phyloP scores from a whole-genome alignment of 495 filamentous ascomycete species.

The Polyplosphaeria fusca region DNA sequence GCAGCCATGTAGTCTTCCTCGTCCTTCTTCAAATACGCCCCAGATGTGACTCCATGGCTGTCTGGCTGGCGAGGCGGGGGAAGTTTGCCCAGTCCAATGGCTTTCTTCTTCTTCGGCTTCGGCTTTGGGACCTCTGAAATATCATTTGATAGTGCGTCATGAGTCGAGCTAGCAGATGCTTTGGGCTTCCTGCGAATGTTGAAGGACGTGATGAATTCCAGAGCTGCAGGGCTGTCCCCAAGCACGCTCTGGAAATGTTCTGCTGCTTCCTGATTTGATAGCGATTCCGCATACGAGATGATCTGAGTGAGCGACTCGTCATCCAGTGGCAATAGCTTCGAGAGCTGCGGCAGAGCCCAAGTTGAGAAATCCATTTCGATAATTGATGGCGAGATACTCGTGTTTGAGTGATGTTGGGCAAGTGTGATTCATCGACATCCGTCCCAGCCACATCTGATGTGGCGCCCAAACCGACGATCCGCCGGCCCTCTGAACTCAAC shows the following conservation, averaged over 20 bases:
- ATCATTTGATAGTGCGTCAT: conserved; percentile 27
- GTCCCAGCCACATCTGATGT: neutral
- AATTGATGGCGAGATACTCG: neutral
- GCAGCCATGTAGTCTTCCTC: conserved; percentile 63
- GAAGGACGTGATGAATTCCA: conserved; percentile 92
- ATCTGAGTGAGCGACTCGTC: conserved; percentile 78
- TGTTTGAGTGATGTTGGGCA: neutral
- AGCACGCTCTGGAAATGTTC: conserved; percentile 85
- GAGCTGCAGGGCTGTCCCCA: conserved; percentile 75
- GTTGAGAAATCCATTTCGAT: conserved; percentile 31
- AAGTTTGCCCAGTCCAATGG: conserved; percentile 55
- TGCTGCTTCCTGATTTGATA: conserved; percentile 69
- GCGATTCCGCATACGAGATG: conserved; percentile 69
- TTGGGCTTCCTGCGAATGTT: conserved; percentile 63
- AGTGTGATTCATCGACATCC: conserved; percentile 8
- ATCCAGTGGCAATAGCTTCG: conserved; percentile 76
- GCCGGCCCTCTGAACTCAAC: neutral
- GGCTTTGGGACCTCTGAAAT: conserved; percentile 36
- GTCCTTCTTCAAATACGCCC: conserved; percentile 60
- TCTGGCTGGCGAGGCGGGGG: conserved; percentile 58
- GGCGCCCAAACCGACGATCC: neutral
- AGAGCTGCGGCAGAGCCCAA: conserved; percentile 66
- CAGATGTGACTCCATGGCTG: conserved; percentile 54
- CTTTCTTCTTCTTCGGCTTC: conserved; percentile 57
- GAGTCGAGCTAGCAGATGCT: conserved; percentile 29